Evolutionary conservation across 108 stramenopile species (phyloP), one percentile per base, ranked within the genome.

Genomic region (Epithemia pelagica): DNA sequence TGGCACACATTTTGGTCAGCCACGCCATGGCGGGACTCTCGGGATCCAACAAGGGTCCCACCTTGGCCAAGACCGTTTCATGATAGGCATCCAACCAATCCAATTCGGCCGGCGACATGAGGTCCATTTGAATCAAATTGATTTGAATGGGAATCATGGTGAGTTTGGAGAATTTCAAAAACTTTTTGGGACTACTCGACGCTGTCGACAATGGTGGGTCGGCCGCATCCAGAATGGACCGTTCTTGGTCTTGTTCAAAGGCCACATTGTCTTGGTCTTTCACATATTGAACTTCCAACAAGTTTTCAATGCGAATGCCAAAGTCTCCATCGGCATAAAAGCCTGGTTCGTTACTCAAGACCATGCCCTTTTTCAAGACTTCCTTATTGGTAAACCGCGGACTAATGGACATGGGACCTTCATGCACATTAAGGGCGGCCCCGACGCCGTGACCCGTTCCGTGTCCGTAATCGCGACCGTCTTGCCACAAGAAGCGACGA

Each of bases 391-490:
- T 59, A 66, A 73, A 92, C 28, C 84, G 77, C 26, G 85, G 84
- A 62, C 79, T 79, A 57, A 94, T 94, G 30, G 68, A 62, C 52
- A 28, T 87, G 19, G 99, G 99, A 18, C 96, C 97, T 64, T 99
- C 99, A 64, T 99, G 99, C 0, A 99, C 99, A 66, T 97, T 98
- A 57, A 99, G 77, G 27, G 78, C 90, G 28, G 30, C 57, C 7
- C 99, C 99, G 29, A 99, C 97, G 26, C 99, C 98, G 72, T 97
- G 96, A 0, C 96, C 97, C 21, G 97, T 98, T 5, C 99, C 99
- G 75, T 99, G 99, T 28, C 81, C 85, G 73, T 98, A 99, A 73
- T 99, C 95, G n/a, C 83, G 83, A 24, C 96, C 95, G 2, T 59
- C 72, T 30, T 82, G 82, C 97, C 97, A 99, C 30, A 99, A 70